phyloP scores from a whole-genome alignment of 2,329 filamentous ascomycete genomes.

The Falciphora oryzae region DNA sequence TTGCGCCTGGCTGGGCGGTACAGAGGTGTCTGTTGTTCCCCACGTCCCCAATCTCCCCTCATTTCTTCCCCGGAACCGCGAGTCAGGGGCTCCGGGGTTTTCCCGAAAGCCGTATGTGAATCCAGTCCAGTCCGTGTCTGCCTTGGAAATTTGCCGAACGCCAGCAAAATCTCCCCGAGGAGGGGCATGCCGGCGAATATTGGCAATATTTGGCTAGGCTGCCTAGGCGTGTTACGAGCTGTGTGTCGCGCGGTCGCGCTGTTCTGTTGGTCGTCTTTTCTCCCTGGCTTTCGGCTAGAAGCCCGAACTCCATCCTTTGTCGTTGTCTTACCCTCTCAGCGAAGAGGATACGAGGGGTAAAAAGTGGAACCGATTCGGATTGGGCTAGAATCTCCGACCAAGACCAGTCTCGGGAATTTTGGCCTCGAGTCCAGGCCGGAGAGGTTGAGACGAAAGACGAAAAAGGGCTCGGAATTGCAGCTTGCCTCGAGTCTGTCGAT shows the following conservation, averaged over 20 bases:
- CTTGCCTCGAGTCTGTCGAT: not conserved
- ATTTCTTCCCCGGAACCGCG: not conserved
- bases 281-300: not conserved
- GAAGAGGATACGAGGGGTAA: not conserved
- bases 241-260: too few relatives aligned
- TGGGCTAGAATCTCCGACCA: not conserved
- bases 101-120: too few relatives aligned
- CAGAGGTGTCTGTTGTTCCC: not conserved
- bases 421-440: too few relatives aligned
- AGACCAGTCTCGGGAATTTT: too few relatives aligned
- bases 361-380: not conserved
- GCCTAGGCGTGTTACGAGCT: too few relatives aligned
- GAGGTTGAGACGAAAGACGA: not conserved
- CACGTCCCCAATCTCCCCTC: not conserved
- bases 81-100: not conserved
- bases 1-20: not conserved
- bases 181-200: too few relatives aligned
- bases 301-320: not conserved
- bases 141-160: too few relatives aligned
- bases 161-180: too few relatives aligned
- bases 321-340: too few relatives aligned
- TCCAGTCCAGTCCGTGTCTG: too few relatives aligned
- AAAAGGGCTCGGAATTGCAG: too few relatives aligned
- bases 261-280: not conserved
- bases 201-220: too few relatives aligned